Evolutionary conservation across 768 basidiomycete genomes (phyloP).

Genomic region (Galerina sulciceps): DNA sequence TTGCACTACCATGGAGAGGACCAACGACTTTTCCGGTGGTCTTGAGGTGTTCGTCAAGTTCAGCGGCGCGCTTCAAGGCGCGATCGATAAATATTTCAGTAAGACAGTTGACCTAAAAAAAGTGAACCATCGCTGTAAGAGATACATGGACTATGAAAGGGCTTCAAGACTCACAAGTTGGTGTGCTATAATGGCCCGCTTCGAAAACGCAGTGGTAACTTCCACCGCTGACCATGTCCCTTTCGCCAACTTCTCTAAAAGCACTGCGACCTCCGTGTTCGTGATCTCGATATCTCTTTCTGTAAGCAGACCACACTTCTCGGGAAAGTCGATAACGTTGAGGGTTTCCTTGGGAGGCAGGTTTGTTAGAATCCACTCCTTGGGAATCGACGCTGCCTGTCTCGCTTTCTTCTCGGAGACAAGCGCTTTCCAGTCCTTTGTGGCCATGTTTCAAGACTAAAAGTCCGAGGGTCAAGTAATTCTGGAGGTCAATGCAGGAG

Average conservation of each 20-base stretch:
- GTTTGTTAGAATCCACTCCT: conserved; percentile 60
- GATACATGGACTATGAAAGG: not conserved
- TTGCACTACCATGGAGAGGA: conserved; percentile 62
- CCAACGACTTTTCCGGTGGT: conserved; percentile 69
- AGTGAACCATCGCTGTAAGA: not conserved
- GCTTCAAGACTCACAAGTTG: conserved; percentile 58
- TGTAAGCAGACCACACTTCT: conserved; percentile 60
- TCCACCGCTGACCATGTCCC: conserved; percentile 66
- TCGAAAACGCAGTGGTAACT: conserved; percentile 75
- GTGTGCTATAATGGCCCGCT: conserved; percentile 80
- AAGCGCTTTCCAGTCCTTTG: conserved; percentile 52
- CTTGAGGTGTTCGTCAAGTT: conserved; percentile 66
- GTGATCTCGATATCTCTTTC: conserved; percentile 53
- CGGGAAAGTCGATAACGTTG: conserved; percentile 60
- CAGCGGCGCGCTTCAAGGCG: conserved; percentile 64
- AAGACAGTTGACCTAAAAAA: conserved; percentile 72
- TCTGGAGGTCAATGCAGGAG: not conserved
- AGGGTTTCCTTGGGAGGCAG: conserved; percentile 50
- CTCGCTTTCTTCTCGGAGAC: conserved; percentile 55
- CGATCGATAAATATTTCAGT: conserved; percentile 84
- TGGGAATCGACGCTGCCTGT: conserved; percentile 62
- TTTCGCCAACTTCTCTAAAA: conserved; percentile 58
- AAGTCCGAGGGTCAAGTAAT: not conserved
- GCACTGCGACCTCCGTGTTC: conserved; percentile 40
- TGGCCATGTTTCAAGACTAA: conserved; percentile 21